Conservation (phyloP, 2,329 filamentous ascomycete species). For the Penicillium frequentans region DNA sequence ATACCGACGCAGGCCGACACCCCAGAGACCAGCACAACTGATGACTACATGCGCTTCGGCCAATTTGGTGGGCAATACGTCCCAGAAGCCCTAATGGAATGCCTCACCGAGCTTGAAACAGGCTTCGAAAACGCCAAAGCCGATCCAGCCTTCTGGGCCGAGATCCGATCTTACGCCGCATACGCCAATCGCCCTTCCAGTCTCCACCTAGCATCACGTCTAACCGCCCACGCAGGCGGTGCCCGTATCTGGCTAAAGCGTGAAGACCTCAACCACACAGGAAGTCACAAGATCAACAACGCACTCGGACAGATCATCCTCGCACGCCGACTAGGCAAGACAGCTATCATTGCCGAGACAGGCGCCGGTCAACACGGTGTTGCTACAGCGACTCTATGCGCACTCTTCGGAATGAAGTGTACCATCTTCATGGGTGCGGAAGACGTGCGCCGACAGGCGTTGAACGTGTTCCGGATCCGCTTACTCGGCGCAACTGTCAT, state of each 20-base stretch:
- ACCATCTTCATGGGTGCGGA: conserved; percentile 97
- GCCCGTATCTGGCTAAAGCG: conserved; percentile 97
- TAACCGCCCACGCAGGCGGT: conserved; percentile 83
- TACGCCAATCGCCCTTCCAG: conserved; percentile 93
- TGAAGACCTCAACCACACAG: conserved; percentile 94
- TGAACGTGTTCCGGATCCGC: conserved; percentile 96
- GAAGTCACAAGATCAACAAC: conserved; percentile 98
- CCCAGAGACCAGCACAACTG: not conserved
- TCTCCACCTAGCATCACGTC: conserved; percentile 77
- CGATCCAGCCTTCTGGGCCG: conserved; percentile 90
- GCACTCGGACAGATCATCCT: conserved; percentile 88
- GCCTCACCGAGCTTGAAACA: conserved; percentile 78
- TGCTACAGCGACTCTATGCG: conserved; percentile 91
- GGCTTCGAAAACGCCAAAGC: conserved; percentile 83
- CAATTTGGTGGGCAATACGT: conserved; percentile 95
- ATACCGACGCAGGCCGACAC: not conserved
- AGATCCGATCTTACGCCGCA: conserved; percentile 86
- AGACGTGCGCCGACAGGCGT: conserved; percentile 86
- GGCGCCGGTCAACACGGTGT: conserved; percentile 96
- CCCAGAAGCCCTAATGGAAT: conserved; percentile 95
- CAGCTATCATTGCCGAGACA: conserved; percentile 93
- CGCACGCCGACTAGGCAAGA: conserved; percentile 86
- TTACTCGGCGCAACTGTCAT: conserved; percentile 87
- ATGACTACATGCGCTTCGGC: conserved; percentile 64
- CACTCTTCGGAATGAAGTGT: conserved; percentile 95